These are phyloP conservation scores for Chaetomiaceae sp. DNA, from an alignment of 2,329 filamentous ascomycete genomes.

Conservation along the genomic window DNA sequence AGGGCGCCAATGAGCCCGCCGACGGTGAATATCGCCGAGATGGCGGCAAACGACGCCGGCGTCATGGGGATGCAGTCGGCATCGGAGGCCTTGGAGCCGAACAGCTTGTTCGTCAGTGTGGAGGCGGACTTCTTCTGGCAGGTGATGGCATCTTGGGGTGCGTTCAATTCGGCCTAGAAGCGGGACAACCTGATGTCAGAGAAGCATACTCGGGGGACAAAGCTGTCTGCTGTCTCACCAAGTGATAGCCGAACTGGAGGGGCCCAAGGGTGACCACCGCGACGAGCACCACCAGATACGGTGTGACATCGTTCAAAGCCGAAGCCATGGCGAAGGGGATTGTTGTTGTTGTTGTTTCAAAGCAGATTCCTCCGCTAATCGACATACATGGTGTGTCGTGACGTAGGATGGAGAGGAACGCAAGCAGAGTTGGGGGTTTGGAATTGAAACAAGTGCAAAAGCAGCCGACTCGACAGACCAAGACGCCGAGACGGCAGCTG, in stretches of 20 bases:
- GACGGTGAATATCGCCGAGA: conserved; percentile 87
- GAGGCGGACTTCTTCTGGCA: conserved; percentile 59
- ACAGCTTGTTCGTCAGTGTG: conserved; percentile 20
- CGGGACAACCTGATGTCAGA: conserved; percentile 12
- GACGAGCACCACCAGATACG: conserved; percentile 74
- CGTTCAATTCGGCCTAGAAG: conserved; percentile 94
- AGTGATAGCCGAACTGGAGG: conserved; percentile 89
- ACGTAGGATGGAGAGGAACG: neutral
- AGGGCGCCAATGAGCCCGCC: conserved; percentile 84
- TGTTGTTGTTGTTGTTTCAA: neutral
- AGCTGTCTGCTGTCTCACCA: conserved; percentile 54
- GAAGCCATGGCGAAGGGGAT: conserved; percentile 19
- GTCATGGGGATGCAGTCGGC: conserved; percentile 87
- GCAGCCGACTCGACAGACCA: too few species aligned
- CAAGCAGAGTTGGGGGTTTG: neutral
- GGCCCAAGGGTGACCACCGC: conserved; percentile 77
- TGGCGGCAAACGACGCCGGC: conserved; percentile 72
- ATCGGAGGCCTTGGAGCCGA: conserved; percentile 36
- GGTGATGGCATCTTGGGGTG: conserved; percentile 88
- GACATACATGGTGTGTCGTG: neutral
- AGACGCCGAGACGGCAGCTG: too few species aligned
- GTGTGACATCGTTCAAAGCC: conserved; percentile 51
- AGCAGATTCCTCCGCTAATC: neutral
- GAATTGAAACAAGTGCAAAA: neutral
- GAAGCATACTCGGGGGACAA: conserved; percentile 1